phyloP scores from a whole-genome alignment of 163 green algal genomes.

The Volvox carteri region DNA sequence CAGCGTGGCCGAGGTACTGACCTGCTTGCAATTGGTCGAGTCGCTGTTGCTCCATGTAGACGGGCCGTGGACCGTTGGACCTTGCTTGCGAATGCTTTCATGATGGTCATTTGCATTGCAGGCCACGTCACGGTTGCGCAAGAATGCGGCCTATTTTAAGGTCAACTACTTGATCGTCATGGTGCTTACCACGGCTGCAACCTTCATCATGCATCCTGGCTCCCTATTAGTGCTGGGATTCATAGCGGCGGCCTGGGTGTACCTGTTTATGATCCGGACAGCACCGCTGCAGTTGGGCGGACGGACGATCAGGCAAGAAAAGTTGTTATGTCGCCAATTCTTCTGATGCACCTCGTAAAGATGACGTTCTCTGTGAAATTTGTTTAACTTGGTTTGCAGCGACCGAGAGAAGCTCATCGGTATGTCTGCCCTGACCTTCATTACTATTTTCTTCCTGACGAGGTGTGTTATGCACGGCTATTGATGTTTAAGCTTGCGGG shows the following conservation, averaged over 20 bases:
- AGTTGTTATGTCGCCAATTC: neutral
- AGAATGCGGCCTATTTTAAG: conserved; percentile 91
- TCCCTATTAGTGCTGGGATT: conserved; percentile 82
- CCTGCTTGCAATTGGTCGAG: neutral
- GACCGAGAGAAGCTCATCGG: conserved; percentile 90
- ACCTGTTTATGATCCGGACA: conserved; percentile 84
- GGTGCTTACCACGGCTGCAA: conserved; percentile 74
- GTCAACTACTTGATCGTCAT: conserved; percentile 92
- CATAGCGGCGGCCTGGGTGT: conserved; percentile 84
- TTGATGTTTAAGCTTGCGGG: neutral
- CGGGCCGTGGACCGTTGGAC: neutral
- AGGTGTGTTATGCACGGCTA: conserved; percentile 70
- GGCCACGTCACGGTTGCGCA: conserved; percentile 80
- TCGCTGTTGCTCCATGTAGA: conserved; percentile 22
- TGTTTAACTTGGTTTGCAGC: conserved; percentile 74
- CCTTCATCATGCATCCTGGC: conserved; percentile 81
- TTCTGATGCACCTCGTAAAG: neutral
- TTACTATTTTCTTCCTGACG: conserved; percentile 93
- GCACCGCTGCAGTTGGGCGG: conserved; percentile 82
- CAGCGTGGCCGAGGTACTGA: conserved; percentile 74
- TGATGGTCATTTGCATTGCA: conserved; percentile 57
- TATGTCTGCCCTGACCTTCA: conserved; percentile 82
- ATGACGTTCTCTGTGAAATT: neutral
- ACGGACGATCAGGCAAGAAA: conserved; percentile 79
- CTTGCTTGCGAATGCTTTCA: neutral